phyloP scores from a whole-genome alignment of 106 monocot genomes.

The Amphibolis antarctica region DNA sequence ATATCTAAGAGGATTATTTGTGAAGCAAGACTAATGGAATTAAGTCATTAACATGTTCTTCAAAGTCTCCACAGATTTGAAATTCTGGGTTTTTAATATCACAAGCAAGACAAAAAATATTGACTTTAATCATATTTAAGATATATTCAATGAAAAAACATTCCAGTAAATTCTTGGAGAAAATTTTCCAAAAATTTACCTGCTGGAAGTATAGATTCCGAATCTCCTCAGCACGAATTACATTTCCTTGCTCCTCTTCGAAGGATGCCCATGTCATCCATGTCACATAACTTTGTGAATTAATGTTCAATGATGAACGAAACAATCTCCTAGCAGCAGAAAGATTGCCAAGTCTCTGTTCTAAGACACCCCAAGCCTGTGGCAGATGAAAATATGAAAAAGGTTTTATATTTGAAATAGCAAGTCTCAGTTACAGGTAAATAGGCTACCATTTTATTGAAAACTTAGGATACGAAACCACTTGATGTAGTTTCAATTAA shows the following conservation, averaged over 20 bases:
- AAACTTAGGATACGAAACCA: too few species aligned
- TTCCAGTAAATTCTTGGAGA: neutral
- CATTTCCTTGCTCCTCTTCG: slow-evolving; percentile 83
- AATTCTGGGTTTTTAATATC: neutral
- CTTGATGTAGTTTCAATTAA: neutral
- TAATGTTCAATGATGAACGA: slow-evolving; percentile 85
- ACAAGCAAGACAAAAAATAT: neutral
- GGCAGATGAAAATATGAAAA: neutral
- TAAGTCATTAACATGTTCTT: too few species aligned
- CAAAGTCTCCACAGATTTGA: neutral
- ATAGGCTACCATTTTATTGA: too few species aligned
- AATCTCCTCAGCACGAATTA: slow-evolving; percentile 86
- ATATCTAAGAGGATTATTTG: too few species aligned
- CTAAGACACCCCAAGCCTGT: slow-evolving; percentile 97
- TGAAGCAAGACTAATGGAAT: too few species aligned
- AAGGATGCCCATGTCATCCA: slow-evolving; percentile 99
- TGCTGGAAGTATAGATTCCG: slow-evolving; percentile 84
- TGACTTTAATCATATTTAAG: neutral
- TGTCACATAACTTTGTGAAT: slow-evolving; percentile 93
- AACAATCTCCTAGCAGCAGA: slow-evolving; percentile 80
- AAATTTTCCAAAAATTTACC: slow-evolving; percentile 27
- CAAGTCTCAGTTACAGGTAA: neutral
- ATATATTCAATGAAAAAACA: neutral
- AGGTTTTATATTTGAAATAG: neutral
- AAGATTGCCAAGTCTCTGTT: slow-evolving; percentile 80